Conservation (phyloP, 495 filamentous ascomycete genomes). For the Entonaema liquescens region DNA sequence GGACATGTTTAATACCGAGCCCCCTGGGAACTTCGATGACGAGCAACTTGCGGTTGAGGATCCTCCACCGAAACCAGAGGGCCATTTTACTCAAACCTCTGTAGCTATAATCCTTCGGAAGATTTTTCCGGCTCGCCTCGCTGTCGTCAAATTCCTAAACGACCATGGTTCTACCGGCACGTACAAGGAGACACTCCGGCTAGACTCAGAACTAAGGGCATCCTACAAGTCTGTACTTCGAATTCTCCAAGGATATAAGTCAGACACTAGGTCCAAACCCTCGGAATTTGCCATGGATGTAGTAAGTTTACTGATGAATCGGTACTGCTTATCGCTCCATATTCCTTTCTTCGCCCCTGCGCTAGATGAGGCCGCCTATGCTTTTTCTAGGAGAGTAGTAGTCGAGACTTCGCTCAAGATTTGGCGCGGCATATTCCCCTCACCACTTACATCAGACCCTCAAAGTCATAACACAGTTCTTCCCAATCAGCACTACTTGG, state of each 20-base stretch:
- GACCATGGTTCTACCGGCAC: conserved; percentile 44
- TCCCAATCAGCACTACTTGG: conserved; percentile 50
- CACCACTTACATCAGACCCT: conserved; percentile 27
- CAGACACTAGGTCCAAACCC: conserved; percentile 45
- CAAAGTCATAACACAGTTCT: conserved; percentile 28
- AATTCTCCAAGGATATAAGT: conserved; percentile 47
- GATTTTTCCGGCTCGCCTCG: conserved; percentile 48
- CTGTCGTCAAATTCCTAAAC: conserved; percentile 51
- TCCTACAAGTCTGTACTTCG: conserved; percentile 47
- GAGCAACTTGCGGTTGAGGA: conserved; percentile 49
- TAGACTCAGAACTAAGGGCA: conserved; percentile 49
- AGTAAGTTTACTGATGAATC: conserved; percentile 54
- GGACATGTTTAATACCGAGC: conserved; percentile 56
- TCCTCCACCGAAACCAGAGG: conserved; percentile 28
- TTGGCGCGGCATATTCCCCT: conserved; percentile 39
- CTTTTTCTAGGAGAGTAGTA: conserved; percentile 57
- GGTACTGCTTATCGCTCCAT: conserved; percentile 65
- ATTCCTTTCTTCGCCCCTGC: conserved; percentile 49
- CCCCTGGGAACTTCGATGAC: conserved; percentile 59
- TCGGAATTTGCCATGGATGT: conserved; percentile 51
- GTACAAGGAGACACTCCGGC: conserved; percentile 50
- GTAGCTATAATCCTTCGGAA: conserved; percentile 49
- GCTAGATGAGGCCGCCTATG: conserved; percentile 52
- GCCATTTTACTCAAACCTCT: conserved; percentile 51
- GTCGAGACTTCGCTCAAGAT: conserved; percentile 57